Base-by-base conservation (phyloP, 2,329 filamentous ascomycete genomes). In the Dactylellina haptotyla region DNA sequence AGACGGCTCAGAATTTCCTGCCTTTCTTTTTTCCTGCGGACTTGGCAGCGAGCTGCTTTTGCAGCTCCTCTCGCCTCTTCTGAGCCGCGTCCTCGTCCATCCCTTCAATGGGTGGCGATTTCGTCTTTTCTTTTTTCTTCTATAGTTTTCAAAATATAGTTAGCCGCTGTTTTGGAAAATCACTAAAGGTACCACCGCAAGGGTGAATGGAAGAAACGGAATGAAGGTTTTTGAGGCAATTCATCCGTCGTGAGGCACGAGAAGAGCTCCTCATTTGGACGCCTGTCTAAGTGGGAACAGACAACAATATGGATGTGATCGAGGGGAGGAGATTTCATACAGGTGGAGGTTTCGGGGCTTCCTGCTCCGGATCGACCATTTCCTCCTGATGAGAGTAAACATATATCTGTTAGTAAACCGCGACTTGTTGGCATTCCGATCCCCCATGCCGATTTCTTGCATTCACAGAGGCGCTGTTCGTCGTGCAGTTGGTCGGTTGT, bases 21-120 rank as follows among this genome's bases (percentile, higher is more conserved):
- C 75, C 78, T 59, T 76, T 77, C 46, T 69, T 75, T n/a, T 75
- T 76, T 4, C 67, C 66, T 43, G 77, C 77, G 20, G 77, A 65
- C 67, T 77, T 78, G 8, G 77, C 74, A 39, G 77, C 77, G 20
- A 78, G 39, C 37, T 77, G 77, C 59, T 75, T 76, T 66, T 77
- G 70, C 18, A 78, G 48, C 45, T 77, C 71, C 16, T 75, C 75
- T 37, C 77, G 63, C 48, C 77, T 76, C 25, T 72, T 75, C 66
- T 77, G 76, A 25, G 77, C 77, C 20, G 75, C 77, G 20, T 77
- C 77, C 41, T 78, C 77, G 43, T 77, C 77, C 67, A 75, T 73
- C 26, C 75, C 72, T 39, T 77, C 70, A 18, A 61, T 59, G n/a
- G 75, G 75, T 32, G 75, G 69, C 16, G 66, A 58, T 51, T 69